Evolutionary conservation across 768 basidiomycete species (phyloP), one percentile per base, ranked within the genome.

Genomic region (Mycena sanguinolenta): DNA sequence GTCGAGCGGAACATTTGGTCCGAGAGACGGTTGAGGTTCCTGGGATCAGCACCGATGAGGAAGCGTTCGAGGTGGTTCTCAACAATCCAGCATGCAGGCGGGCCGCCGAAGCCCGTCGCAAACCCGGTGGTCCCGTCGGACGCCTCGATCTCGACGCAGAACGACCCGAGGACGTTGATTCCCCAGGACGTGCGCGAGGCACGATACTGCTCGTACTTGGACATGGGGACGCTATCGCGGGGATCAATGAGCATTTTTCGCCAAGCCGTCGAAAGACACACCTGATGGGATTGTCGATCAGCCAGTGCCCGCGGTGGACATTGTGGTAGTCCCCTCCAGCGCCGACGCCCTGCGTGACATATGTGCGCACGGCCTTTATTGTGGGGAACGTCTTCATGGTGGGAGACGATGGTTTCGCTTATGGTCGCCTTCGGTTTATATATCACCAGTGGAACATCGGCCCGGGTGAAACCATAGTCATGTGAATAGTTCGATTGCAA

Each of bases 61-160:
- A 79, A 78, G 59, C 79, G 75, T 65, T 77, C 69, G 57, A 79
- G 72, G 61, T 79, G 79, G 62, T 77, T 69, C 30, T 71, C 65
- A 25, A 79, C 77, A 53, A 79, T 78, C 79, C 79, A 79, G 67
- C 79, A 79, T 5, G 76, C 77, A 7, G 79, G 79, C 5, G 79
- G 79, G 28, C 79, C 79, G 53, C 79, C 79, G 49, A 79, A 75
- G 21, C 79, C 79, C 23, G 79, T 79, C 13, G 79, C 75, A 27
- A 79, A 75, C 30, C 79, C 79, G 13, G 73, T 77, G 25, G 78
- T 79, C 16, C 79, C 79, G 66, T 79, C 79, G 16, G 75, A 73
- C 9, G 78, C 79, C 50, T 77, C 74, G 53, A 79, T 72, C 67
- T 76, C 77, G 57, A 79, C 77, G 50, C 77, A 75, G 54, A 79